These are phyloP conservation scores for Hymenoscyphus linearis DNA, from an alignment of 2,329 filamentous ascomycete species.

Conservation along the genomic window DNA sequence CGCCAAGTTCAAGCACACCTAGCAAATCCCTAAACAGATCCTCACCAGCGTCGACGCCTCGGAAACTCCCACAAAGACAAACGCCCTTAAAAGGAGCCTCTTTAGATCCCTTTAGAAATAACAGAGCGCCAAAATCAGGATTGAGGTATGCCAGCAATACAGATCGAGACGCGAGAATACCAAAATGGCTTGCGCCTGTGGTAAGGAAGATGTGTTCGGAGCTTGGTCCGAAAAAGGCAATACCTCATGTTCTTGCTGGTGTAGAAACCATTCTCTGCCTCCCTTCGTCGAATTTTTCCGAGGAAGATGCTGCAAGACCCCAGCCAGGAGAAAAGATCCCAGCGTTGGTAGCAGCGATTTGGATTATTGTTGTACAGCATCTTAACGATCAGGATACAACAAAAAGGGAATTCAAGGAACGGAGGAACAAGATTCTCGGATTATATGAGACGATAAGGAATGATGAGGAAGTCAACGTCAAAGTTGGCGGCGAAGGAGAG, in stretches of 20 bases:
- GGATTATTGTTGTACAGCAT: constrained; percentile 53
- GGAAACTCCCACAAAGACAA: constrained; percentile 20
- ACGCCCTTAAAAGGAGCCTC: constrained; percentile 45
- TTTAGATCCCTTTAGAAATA: constrained; percentile 34
- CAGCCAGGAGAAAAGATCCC: constrained; percentile 38
- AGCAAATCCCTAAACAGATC: constrained; percentile 6
- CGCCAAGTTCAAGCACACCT: not conserved
- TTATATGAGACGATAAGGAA: constrained; percentile 36
- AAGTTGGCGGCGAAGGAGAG: constrained; percentile 40
- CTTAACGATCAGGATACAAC: constrained; percentile 35
- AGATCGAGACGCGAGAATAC: constrained; percentile 34
- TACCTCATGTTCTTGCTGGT: constrained; percentile 70
- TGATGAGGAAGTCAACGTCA: constrained; percentile 38
- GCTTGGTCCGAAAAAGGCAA: constrained; percentile 55
- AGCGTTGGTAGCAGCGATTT: constrained; percentile 54
- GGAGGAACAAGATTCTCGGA: constrained; percentile 43
- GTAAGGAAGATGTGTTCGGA: constrained; percentile 61
- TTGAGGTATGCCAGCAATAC: constrained; percentile 17
- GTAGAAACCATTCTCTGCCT: constrained; percentile 48
- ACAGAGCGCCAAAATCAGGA: constrained; percentile 26
- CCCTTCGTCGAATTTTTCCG: constrained; percentile 16
- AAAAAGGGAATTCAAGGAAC: constrained; percentile 41
- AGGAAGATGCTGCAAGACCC: not conserved
- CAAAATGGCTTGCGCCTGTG: constrained; percentile 64
- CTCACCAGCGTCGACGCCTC: constrained; percentile 4